Evolutionary conservation across 345 rosid species (phyloP).

Genomic region (Eucalyptus tenuipes): DNA sequence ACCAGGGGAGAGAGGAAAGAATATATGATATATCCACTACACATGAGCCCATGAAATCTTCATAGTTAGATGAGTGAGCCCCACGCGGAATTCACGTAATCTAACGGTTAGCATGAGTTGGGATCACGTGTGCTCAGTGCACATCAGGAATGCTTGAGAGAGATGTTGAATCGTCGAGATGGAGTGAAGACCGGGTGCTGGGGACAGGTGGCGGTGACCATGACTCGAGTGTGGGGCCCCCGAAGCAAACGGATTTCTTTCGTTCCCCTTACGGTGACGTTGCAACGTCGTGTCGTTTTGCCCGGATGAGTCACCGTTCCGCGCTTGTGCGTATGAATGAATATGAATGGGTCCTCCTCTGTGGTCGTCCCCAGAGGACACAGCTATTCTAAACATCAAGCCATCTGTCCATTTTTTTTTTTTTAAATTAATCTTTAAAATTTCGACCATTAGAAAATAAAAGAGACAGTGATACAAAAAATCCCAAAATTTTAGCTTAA

Average conservation of each 20-base stretch:
- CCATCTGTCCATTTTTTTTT: background rate
- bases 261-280: background rate
- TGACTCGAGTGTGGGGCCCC: background rate
- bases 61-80: background rate
- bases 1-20: background rate
- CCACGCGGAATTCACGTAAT: background rate
- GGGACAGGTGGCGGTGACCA: background rate
- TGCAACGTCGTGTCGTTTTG: background rate
- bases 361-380: background rate
- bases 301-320: background rate
- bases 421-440: background rate
- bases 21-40: background rate
- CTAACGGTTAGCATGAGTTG: background rate
- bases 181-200: background rate
- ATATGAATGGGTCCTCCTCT: background rate
- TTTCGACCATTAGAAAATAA: background rate
- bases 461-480: too few species aligned
- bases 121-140: fast-evolving
- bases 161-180: background rate
- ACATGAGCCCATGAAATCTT: fast-evolving
- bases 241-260: background rate
- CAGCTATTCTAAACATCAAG: background rate
- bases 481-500: too few species aligned
- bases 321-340: background rate
- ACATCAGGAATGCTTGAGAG: background rate